phyloP scores from a whole-genome alignment of 306 rosid genomes.

The Gastrolobium villosum region DNA sequence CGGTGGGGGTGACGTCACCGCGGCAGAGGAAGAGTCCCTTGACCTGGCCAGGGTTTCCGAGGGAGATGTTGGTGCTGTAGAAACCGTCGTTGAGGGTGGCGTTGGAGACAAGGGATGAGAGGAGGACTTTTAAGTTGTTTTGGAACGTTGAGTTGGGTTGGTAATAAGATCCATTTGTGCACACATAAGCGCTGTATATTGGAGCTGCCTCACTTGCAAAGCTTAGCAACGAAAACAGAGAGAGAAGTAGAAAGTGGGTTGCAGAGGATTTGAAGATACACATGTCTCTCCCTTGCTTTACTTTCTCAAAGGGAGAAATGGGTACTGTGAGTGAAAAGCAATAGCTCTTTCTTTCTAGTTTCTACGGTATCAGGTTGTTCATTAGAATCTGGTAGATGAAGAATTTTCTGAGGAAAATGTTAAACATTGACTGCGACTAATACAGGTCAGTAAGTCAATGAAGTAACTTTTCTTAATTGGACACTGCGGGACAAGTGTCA shows the following conservation, averaged over 20 bases:
- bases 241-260: constrained; percentile 2
- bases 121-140: constrained; percentile 52
- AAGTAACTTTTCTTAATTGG: too few relatives aligned
- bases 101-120: constrained; percentile 61
- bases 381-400: too few relatives aligned
- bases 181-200: fast-evolving
- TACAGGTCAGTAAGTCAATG: too few relatives aligned
- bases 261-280: constrained; percentile 11
- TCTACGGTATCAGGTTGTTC: too few relatives aligned
- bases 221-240: constrained; percentile 10
- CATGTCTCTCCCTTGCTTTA: too few relatives aligned
- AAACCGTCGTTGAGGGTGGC: constrained; percentile 50
- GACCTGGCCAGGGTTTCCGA: constrained; percentile 19
- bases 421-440: too few relatives aligned
- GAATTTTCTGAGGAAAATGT: too few relatives aligned
- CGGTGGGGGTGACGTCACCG: constrained; percentile 50
- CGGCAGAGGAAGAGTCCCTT: constrained; percentile 72
- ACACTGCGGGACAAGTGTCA: too few relatives aligned
- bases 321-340: too few relatives aligned
- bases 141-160: constrained; percentile 54
- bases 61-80: constrained; percentile 45
- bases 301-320: neutral
- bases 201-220: constrained; percentile 41
- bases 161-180: constrained; percentile 39
- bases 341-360: too few relatives aligned